Conservation (phyloP, 148 eudicot genomes). For the Chenopodium album region DNA sequence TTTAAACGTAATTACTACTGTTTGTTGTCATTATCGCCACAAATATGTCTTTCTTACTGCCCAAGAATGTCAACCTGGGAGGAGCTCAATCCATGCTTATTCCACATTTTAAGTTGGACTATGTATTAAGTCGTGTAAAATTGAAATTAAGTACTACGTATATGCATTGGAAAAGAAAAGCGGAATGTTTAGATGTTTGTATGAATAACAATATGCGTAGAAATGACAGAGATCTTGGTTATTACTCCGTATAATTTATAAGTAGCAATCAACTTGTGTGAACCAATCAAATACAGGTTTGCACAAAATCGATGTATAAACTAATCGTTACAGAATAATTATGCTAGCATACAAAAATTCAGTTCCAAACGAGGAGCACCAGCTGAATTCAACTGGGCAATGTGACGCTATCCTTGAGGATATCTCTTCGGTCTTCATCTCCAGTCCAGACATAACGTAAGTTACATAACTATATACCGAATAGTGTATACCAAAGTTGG, state of each 20-base stretch:
- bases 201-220: too few relatives aligned
- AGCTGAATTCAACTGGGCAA: neutral
- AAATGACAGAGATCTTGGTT: too few relatives aligned
- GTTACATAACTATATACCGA: neutral
- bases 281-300: slow-evolving; percentile 3
- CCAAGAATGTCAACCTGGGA: neutral
- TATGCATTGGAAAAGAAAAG: too few relatives aligned
- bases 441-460: neutral
- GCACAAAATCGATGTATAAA: slow-evolving; percentile 1
- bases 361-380: neutral
- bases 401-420: slow-evolving; percentile 1
- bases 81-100: too few relatives aligned
- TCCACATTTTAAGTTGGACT: too few relatives aligned
- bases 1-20: neutral
- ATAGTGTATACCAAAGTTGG: neutral
- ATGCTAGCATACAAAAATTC: slow-evolving; percentile 16
- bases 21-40: neutral
- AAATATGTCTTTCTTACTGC: neutral
- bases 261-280: neutral
- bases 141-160: too few relatives aligned
- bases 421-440: neutral
- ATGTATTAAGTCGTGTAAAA: too few relatives aligned
- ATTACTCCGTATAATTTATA: too few relatives aligned
- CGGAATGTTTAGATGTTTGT: too few relatives aligned
- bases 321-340: slow-evolving; percentile 1